phyloP scores from a whole-genome alignment of 2,329 filamentous ascomycete species.

The Scedosporium aurantiacum region DNA sequence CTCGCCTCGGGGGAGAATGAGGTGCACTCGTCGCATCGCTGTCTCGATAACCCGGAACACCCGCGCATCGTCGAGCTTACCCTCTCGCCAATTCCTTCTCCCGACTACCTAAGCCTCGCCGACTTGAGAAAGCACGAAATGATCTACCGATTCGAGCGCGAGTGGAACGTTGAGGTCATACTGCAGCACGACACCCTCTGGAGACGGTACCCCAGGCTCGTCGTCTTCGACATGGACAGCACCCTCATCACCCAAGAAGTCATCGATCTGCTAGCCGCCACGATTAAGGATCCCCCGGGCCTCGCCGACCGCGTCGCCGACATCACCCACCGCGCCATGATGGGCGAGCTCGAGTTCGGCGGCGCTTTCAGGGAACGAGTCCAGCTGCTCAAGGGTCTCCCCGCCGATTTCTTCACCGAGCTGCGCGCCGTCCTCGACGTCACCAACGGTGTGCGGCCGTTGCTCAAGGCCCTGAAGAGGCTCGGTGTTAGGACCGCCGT shows the following conservation, averaged over 20 bases:
- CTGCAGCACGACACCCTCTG: conserved; percentile 65
- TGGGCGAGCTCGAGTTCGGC: conserved; percentile 88
- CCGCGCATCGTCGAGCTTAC: conserved; percentile 57
- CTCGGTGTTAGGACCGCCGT: conserved; percentile 84
- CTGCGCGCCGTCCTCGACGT: conserved; percentile 67
- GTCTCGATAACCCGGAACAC: conserved; percentile 48
- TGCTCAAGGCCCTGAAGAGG: conserved; percentile 63
- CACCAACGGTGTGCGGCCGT: conserved; percentile 66
- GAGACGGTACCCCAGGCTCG: conserved; percentile 70
- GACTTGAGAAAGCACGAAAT: conserved; percentile 71
- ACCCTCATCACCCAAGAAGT: conserved; percentile 96
- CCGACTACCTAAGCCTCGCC: conserved; percentile 52
- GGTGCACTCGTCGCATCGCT: conserved; percentile 50
- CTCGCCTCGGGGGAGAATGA: conserved; percentile 38
- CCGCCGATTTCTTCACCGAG: conserved; percentile 66
- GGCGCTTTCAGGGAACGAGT: conserved; percentile 73
- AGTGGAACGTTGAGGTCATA: conserved; percentile 80
- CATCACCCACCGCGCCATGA: conserved; percentile 91
- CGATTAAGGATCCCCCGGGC: conserved; percentile 56
- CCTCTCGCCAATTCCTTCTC: conserved; percentile 47
- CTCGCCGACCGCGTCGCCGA: conserved; percentile 73
- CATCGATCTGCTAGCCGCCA: conserved; percentile 85
- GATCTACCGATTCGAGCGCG: conserved; percentile 73
- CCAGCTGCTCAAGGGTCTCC: conserved; percentile 68
- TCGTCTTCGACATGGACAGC: conserved; percentile 98